Evolutionary conservation across 164 flowering plant species (phyloP).

Genomic region (Echeveria elegans): DNA sequence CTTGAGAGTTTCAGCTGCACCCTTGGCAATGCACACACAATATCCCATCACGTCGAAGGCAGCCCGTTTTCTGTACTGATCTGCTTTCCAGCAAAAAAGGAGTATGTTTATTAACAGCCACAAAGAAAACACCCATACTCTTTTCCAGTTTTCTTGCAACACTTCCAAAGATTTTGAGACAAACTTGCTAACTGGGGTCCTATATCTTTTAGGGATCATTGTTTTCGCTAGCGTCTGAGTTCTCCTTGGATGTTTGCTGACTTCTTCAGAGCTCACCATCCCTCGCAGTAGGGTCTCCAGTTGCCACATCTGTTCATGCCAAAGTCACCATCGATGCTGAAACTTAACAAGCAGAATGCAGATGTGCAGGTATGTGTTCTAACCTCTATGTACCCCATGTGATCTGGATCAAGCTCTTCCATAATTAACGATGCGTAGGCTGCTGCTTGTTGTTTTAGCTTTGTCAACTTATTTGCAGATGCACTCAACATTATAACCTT

Average conservation of each 20-base stretch:
- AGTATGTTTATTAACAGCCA: slow-evolving; percentile 40
- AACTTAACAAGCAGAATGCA: not conserved
- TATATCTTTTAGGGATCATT: slow-evolving; percentile 70
- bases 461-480: slow-evolving; percentile 70
- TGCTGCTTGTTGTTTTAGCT: slow-evolving; percentile 62
- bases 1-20: slow-evolving; percentile 75
- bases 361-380: not conserved
- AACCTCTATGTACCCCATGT: slow-evolving; percentile 83
- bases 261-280: slow-evolving; percentile 40
- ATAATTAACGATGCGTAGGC: slow-evolving; percentile 76
- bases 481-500: slow-evolving; percentile 86
- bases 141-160: slow-evolving; percentile 61
- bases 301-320: slow-evolving; percentile 70
- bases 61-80: slow-evolving; percentile 16
- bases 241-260: slow-evolving; percentile 12
- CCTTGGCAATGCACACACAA: slow-evolving; percentile 84
- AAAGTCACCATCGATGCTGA: not conserved
- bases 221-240: slow-evolving; percentile 47
- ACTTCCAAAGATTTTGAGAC: slow-evolving; percentile 27
- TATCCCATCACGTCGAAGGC: slow-evolving; percentile 55
- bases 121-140: slow-evolving; percentile 52
- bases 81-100: slow-evolving; percentile 60
- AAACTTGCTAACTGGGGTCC: slow-evolving; percentile 49
- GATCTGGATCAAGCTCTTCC: slow-evolving; percentile 97
- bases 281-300: slow-evolving; percentile 67